A percentile compares a stretch with the other conserved stretches of the same genome.
Evolutionary conservation across 108 stramenopile genomes (phyloP).

Genomic region (Pseudonitzschia multiseries): DNA sequence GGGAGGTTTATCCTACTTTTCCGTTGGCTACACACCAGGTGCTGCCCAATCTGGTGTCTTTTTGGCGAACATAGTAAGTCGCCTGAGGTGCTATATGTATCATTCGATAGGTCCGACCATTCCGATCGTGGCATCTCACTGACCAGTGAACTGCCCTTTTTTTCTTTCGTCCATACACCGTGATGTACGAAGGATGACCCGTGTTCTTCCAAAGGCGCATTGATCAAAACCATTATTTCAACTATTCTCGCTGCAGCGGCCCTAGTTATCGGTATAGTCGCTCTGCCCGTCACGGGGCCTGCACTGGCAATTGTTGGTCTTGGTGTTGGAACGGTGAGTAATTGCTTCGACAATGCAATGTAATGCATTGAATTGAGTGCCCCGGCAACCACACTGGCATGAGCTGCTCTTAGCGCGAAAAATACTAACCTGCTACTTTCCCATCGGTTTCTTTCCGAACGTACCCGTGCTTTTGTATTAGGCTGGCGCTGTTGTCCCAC

Average conservation of each 20-base stretch:
- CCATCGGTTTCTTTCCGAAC: not conserved
- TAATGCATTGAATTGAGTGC: too few relatives aligned
- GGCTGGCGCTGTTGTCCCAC: not conserved
- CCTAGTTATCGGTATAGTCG: not conserved
- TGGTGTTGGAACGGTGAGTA: not conserved
- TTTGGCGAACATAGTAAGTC: not conserved
- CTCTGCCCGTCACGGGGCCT: not conserved
- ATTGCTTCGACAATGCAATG: not conserved
- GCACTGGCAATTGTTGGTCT: not conserved
- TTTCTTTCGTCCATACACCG: not conserved
- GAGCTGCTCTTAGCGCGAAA: not conserved
- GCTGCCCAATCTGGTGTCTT: not conserved
- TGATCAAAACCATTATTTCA: not conserved
- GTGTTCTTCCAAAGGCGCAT: not conserved
- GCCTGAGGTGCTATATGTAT: not conserved
- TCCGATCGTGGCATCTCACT: not conserved
- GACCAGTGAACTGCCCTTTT: too few relatives aligned
- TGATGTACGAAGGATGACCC: not conserved
- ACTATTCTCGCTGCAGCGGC: not conserved
- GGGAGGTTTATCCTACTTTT: not conserved
- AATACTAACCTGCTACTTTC: not conserved
- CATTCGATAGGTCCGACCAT: not conserved
- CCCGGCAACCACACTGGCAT: not conserved
- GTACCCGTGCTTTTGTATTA: not conserved
- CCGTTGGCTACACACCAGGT: not conserved